Base-by-base conservation (phyloP, 352 stramenopile genomes). In the Phytophthora hibernalis region DNA sequence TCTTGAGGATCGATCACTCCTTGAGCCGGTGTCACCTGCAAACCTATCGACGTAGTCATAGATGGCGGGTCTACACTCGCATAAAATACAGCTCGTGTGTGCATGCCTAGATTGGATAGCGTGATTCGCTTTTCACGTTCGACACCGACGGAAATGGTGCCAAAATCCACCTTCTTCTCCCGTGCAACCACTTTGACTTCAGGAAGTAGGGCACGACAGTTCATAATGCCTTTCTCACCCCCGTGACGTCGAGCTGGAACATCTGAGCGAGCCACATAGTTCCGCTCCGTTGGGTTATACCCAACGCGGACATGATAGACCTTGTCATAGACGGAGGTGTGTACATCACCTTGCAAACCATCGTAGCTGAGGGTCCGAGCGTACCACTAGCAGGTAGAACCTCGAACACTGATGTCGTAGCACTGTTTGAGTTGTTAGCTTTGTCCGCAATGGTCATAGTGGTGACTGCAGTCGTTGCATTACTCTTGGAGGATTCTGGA, bases 101-200 rank as follows among this genome's bases (percentile, higher is more conserved):
- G 42, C 3, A 62, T 18, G 1, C 69, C 70, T 0, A 69, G 50
- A 33, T 92, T 92, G 1, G 65, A 40, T 0, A 93, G 37, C 16
- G 76, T 76, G 1, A 93, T 26, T 21, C 72, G 76, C 49, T 87
- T 91, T 16, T 90, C 75, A 11, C 74, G 79, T 20, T 87, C 77
- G 5, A 93, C 86, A 2, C 91, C 92, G 4, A 97, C 84, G 0
- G 92, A 81, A 24, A 96, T 83, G 6, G 76, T 86, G 2, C 85
- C 91, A 47, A 97, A 92, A 43, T 96, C 86, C 15, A 97, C 51
- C 43, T 83, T 87, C 61, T 92, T 95, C 24, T 95, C 84, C 21
- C 85, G 85, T 16, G 75, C 61, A 1, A 68, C 60, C 21, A 83
- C 75, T 45, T 91, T 92, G 11, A 76, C 53, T 8, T 94, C 87